These are phyloP conservation scores for Trichoderma endophyticum DNA, from an alignment of 2,329 filamentous ascomycete genomes.

Conservation along the genomic window DNA sequence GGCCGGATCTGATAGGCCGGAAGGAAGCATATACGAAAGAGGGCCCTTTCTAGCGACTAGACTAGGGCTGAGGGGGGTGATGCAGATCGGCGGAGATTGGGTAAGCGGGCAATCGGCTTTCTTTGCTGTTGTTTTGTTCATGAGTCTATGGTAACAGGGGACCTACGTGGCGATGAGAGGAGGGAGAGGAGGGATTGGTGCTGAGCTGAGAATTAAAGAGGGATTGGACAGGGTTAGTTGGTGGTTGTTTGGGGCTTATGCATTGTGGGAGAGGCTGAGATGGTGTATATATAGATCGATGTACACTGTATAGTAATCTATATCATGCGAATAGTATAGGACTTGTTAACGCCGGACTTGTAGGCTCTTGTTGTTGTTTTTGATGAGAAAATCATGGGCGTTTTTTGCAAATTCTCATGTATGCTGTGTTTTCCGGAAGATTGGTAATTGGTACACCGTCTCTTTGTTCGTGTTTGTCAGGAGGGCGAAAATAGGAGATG, in stretches of 20 bases:
- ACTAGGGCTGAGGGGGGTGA: constrained; percentile 6
- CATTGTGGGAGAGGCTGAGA: background rate
- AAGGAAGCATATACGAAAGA: background rate
- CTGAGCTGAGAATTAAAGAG: background rate
- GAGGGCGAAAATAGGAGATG: background rate
- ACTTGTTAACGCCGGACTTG: background rate
- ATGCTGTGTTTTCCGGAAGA: background rate
- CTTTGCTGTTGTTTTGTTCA: background rate
- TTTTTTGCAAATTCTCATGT: background rate
- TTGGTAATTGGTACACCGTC: background rate
- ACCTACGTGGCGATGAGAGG: background rate
- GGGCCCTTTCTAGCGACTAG: background rate
- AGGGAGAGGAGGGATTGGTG: background rate
- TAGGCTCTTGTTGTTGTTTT: background rate
- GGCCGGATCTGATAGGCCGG: background rate
- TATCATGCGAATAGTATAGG: background rate
- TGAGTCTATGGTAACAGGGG: background rate
- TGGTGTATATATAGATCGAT: background rate
- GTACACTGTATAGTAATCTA: background rate
- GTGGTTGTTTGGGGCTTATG: background rate
- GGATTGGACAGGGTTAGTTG: background rate
- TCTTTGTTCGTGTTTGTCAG: background rate
- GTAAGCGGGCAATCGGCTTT: background rate
- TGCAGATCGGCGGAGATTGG: background rate
- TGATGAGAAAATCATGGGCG: background rate